Conservation (phyloP, 306 rosid species). For the Rosa multiflora region DNA sequence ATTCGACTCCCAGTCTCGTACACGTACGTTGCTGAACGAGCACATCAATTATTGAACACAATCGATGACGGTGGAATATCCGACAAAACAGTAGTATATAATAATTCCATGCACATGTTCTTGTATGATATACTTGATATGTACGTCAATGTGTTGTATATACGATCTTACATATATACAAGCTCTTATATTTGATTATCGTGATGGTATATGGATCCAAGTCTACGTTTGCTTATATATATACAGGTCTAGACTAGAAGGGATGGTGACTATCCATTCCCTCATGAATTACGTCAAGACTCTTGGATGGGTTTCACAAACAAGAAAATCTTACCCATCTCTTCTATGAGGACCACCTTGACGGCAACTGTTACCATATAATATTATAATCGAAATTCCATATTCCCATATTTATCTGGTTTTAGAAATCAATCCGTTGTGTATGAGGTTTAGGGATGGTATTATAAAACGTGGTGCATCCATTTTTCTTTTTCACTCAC, state of each 20-base stretch:
- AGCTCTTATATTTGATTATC: not conserved
- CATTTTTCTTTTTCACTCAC: not conserved
- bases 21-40: not conserved
- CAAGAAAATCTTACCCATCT: slow-evolving; percentile 63
- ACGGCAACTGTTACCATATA: not conserved
- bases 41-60: not conserved
- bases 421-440: not conserved
- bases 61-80: not conserved
- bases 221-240: not conserved
- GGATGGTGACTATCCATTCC: slow-evolving; percentile 13
- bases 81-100: not conserved
- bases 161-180: not conserved
- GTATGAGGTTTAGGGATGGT: not conserved
- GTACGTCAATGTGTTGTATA: not conserved
- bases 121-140: not conserved
- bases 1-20: not conserved
- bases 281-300: slow-evolving; percentile 38
- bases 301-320: slow-evolving; percentile 40
- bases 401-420: not conserved
- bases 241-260: slow-evolving; percentile 28
- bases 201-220: not conserved
- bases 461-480: too few relatives aligned
- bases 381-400: not conserved
- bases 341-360: slow-evolving; percentile 59
- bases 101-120: not conserved